Conservation (phyloP, 306 rosid species). For the Prinsepia uniflora region DNA sequence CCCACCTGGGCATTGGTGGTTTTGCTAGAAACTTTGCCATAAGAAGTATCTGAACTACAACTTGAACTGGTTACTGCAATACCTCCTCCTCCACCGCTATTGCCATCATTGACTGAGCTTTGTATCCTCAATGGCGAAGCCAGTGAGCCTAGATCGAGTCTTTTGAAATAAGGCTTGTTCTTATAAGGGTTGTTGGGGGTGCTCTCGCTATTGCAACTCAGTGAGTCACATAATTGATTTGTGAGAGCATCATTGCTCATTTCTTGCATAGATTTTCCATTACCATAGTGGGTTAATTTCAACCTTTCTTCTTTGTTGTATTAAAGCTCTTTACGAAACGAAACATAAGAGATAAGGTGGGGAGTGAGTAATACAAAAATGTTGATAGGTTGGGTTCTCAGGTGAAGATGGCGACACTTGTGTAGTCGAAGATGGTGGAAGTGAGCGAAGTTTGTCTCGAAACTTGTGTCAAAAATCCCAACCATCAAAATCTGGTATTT, state of each 20-base stretch:
- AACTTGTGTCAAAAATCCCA: no score
- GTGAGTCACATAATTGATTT: conserved; percentile 35
- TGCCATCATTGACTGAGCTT: conserved; percentile 12
- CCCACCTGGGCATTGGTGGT: conserved; percentile 31
- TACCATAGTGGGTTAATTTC: neutral
- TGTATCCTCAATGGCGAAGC: conserved; percentile 44
- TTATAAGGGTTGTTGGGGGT: neutral
- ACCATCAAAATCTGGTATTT: no score
- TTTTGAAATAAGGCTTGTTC: conserved; percentile 65
- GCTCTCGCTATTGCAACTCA: conserved; percentile 25
- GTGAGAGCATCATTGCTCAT: conserved; percentile 43
- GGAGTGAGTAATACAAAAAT: neutral
- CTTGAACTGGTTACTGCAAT: conserved; percentile 35
- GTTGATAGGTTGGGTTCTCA: neutral
- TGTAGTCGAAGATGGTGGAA: no score
- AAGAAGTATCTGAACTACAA: conserved; percentile 46
- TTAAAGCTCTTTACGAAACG: conserved; percentile 9
- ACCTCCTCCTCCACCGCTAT: conserved; percentile 14
- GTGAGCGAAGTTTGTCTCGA: no score
- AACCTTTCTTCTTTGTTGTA: neutral
- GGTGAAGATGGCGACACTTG: neutral
- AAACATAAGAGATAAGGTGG: conserved; percentile 9
- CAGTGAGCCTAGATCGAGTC: conserved; percentile 60
- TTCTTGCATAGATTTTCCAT: conserved; percentile 45
- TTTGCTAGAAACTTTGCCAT: conserved; percentile 50